These are phyloP conservation scores for Hericium erinaceus DNA, from an alignment of 768 basidiomycete species.

Conservation along the genomic window DNA sequence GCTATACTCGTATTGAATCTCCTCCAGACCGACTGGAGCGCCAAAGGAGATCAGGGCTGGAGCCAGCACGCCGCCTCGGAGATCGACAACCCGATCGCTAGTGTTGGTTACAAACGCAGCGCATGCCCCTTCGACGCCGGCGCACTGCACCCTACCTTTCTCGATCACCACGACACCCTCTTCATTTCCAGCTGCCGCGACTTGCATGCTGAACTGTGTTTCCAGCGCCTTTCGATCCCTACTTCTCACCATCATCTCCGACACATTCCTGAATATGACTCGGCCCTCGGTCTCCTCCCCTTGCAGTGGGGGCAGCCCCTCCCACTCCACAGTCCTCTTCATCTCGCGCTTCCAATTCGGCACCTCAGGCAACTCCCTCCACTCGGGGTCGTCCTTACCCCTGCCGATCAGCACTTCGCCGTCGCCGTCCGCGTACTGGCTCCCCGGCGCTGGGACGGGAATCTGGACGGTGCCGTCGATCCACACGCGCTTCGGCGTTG, in stretches of 20 bases:
- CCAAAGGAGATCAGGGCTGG: conserved; percentile 63
- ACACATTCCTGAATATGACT: conserved; percentile 49
- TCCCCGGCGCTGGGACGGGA: conserved; percentile 29
- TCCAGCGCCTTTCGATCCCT: conserved; percentile 9
- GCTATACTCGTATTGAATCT: conserved; percentile 48
- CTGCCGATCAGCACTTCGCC: conserved; percentile 8
- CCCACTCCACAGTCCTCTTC: conserved; percentile 42
- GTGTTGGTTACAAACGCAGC: conserved; percentile 1
- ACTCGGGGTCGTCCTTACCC: conserved; percentile 14
- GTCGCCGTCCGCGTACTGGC: background rate
- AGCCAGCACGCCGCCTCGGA: conserved; percentile 53
- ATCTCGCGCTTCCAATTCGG: conserved; percentile 60
- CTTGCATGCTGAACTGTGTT: conserved; percentile 4
- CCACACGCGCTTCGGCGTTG: conserved; percentile 60
- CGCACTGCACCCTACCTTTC: conserved; percentile 47
- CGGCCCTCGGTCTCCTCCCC: conserved; percentile 21
- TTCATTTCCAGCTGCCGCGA: background rate
- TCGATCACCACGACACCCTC: conserved; percentile 35
- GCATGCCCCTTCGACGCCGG: conserved; percentile 16
- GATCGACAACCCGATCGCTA: conserved; percentile 31
- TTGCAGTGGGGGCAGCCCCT: conserved; percentile 63
- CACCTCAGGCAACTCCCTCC: conserved; percentile 27
- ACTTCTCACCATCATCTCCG: conserved; percentile 24
- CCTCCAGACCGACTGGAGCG: conserved; percentile 48
- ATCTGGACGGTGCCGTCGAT: conserved; percentile 75